A percentile compares a stretch with the other conserved stretches of the same genome.
Conservation (phyloP, 2,329 filamentous ascomycete species). For the Claviceps humidiphila region DNA sequence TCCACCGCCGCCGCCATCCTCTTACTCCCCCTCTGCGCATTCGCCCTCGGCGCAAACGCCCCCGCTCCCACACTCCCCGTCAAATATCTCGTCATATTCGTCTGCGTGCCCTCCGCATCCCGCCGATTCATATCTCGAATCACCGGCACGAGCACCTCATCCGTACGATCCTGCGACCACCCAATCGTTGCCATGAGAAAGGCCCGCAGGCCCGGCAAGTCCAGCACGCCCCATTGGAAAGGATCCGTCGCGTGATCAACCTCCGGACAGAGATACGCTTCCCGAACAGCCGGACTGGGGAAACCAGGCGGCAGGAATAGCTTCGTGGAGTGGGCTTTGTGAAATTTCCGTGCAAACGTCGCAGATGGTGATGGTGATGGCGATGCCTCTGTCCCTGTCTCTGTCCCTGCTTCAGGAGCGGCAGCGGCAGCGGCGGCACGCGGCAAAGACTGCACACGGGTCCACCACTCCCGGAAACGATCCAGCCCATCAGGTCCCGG, state of each 20-base stretch:
- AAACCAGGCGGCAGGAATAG: conserved; percentile 75
- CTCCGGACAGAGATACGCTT: conserved; percentile 75
- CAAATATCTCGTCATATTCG: conserved; percentile 92
- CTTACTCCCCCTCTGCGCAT: conserved; percentile 50
- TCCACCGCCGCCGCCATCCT: conserved; percentile 65
- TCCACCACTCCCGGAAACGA: conserved; percentile 84
- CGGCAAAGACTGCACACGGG: conserved; percentile 54
- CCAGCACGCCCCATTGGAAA: conserved; percentile 94
- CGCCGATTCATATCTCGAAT: conserved; percentile 90
- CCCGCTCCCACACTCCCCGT: conserved; percentile 59
- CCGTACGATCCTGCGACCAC: conserved; percentile 82
- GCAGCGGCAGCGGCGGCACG: conserved; percentile 27
- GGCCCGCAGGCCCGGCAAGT: conserved; percentile 68
- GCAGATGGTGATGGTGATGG: conserved; percentile 59
- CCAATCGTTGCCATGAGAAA: conserved; percentile 90
- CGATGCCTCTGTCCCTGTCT: conserved; percentile 26
- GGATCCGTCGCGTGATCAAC: conserved; percentile 65
- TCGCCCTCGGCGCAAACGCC: conserved; percentile 45
- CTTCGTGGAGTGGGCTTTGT: conserved; percentile 64
- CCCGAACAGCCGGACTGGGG: conserved; percentile 62
- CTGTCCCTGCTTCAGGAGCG: background rate
- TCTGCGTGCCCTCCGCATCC: conserved; percentile 81
- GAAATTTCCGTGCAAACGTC: conserved; percentile 54
- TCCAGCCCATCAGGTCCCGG: conserved; percentile 45
- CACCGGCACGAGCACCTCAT: conserved; percentile 90